phyloP scores from a whole-genome alignment of 805 yeast genomes.

The Candida schatavii region DNA sequence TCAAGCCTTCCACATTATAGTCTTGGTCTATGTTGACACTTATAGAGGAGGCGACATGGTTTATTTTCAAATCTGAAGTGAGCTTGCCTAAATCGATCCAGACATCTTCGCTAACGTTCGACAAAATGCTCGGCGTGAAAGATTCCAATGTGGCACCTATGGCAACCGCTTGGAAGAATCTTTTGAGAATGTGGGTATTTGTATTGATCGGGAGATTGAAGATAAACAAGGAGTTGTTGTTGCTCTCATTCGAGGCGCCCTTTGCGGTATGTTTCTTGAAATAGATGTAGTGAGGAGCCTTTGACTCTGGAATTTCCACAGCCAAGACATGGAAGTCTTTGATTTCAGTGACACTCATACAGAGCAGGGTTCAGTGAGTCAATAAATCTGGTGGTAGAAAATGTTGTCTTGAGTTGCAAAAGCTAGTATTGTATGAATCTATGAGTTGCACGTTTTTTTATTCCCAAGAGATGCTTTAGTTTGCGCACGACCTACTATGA shows the following conservation, averaged over 20 bases:
- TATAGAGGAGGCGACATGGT: conserved; percentile 11
- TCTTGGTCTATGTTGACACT: conserved; percentile 13
- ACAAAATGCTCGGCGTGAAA: conserved; percentile 31
- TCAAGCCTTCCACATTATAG: conserved; percentile 30
- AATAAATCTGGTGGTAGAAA: too few species aligned
- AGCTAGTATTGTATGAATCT: too few species aligned
- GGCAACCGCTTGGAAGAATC: conserved; percentile 56
- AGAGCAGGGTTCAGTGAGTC: too few species aligned
- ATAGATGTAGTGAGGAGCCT: conserved; percentile 54
- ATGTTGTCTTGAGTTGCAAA: too few species aligned
- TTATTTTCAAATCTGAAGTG: conserved; percentile 53
- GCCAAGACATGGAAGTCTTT: conserved; percentile 58
- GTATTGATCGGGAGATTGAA: conserved; percentile 74
- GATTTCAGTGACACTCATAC: conserved; percentile 37
- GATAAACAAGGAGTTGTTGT: conserved; percentile 62
- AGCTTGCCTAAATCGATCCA: conserved; percentile 55
- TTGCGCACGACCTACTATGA: not conserved
- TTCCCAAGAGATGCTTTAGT: not conserved
- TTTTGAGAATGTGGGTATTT: conserved; percentile 49
- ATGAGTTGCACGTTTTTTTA: too few species aligned
- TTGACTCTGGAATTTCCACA: conserved; percentile 38
- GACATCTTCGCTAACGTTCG: conserved; percentile 43
- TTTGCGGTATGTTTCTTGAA: conserved; percentile 60
- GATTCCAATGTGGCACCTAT: conserved; percentile 63
- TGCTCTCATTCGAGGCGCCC: conserved; percentile 36